Evolutionary conservation across 208 protist genomes (phyloP), one percentile per base, ranked within the genome.

Genomic region (Trypanosoma theileri): DNA sequence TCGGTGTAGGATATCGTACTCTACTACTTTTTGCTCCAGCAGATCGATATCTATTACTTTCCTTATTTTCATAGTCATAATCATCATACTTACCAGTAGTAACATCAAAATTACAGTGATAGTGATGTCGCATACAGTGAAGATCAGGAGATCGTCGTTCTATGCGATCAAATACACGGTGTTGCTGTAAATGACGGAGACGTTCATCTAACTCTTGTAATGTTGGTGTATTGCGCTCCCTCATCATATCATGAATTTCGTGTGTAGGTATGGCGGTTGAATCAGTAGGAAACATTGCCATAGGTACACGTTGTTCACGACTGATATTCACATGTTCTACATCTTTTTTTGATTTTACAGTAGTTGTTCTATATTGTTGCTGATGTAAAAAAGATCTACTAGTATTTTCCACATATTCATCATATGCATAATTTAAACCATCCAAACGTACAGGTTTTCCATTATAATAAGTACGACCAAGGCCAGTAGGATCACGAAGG

Each of bases 151-250:
- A 54, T n/a, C 26, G 58, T 17, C 22, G 2, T 16, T n/a, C 8
- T 0, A 53, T n/a, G 21, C 57, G 59, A 62, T 56, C 66, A 54
- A 52, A 44, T 12, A 65, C 52, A n/a, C 42, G 65, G 28, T 66
- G 73, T 16, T 69, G 73, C 8, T 79, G 80, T 0, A 88, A 80
- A 42, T 88, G 73, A 44, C 79, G 73, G 28, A 92, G 74, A 9
- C 82, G 73, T 26, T 75, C 26, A 53, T 88, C 77, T n/a, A 87
- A 71, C 61, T 85, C 74, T 19, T 77, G 76, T 31, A 87, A 58
- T 21, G 81, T 87, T n/a, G 85, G 79, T 54, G 75, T 74, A 71
- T 56, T 21, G 31, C 21, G 51, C 9, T 26, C 52, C 28, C 45
- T 44, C 19, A 16, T 31, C 7, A 31, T 35, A 11, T 50, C 41